Evolutionary conservation across 2,329 filamentous ascomycete genomes (phyloP), one percentile per base, ranked within the genome.

Genomic region (Thielaviopsis musarum): DNA sequence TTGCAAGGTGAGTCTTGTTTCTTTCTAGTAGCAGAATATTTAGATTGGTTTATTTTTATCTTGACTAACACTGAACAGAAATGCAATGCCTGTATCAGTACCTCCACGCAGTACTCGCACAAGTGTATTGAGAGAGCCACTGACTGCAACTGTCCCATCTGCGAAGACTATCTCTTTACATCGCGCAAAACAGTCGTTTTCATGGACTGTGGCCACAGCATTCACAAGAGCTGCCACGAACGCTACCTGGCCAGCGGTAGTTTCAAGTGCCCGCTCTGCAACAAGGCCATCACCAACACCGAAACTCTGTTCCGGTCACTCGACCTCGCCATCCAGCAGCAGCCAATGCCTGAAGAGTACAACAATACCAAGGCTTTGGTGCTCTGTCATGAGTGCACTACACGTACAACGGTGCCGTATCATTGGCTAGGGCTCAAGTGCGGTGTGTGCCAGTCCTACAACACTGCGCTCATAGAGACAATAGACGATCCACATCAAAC

Each of bases 341-440:
- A 98, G 68, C 93, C 93, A 1, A 97, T 98, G 90, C 93, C 93
- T 0, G 73, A 77, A 5, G 87, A 94, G 64, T 95, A 91, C 66
- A 77, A 75, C 62, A 82, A 89, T 66, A 90, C 88, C 5, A 83
- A 83, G 63, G 91, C 90, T 15, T 81, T 91, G 63, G 82, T 97
- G 56, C 82, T 91, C 63, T 98, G 93, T 71, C 97, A 98, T 69
- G 93, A 98, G 72, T 98, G 93, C 71, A 88, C 84, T 53, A 87
- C 87, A 13, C 91, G 90, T 68, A 91, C 86, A 62, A 86, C 87
- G 22, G 89, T 93, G 22, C 79, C 81, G 30, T 98, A 94, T 68
- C 93, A 98, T 71, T 98, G 93, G 89, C 75, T 97, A 4, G 93
- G 93, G 0, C 75, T 95, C 53, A 95, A 95, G 70, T 98, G 93